These are phyloP conservation scores for Artemisia tridentata DNA, from an alignment of 129 eudicot genomes.

Conservation along the genomic window DNA sequence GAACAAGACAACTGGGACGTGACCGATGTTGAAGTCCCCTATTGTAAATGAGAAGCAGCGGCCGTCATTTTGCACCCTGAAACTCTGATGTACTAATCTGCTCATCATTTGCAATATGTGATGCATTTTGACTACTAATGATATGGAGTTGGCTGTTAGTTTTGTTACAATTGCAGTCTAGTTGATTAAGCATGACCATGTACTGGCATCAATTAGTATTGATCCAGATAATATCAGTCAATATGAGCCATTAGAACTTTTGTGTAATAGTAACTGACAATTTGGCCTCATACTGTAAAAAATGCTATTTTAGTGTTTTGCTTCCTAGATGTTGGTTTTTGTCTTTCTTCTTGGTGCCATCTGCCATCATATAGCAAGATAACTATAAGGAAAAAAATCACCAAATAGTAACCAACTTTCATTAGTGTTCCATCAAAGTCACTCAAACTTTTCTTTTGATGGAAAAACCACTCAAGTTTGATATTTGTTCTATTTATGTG, in stretches of 20 bases:
- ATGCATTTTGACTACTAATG: constrained; percentile 27
- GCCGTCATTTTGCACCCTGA: constrained; percentile 6
- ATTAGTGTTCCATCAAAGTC: too few relatives aligned
- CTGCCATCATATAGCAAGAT: neutral
- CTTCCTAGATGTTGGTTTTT: too few relatives aligned
- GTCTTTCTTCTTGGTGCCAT: neutral
- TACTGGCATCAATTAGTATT: constrained; percentile 1
- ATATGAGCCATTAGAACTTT: neutral
- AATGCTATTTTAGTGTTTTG: neutral
- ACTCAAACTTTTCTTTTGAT: too few relatives aligned
- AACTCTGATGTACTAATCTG: constrained; percentile 22
- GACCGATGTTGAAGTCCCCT: constrained; percentile 45
- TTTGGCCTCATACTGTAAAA: neutral
- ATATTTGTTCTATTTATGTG: too few relatives aligned
- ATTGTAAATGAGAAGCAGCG: constrained; percentile 26
- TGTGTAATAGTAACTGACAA: neutral
- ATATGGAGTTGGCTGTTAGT: constrained; percentile 6
- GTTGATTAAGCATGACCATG: neutral
- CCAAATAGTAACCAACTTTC: too few relatives aligned
- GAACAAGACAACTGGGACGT: constrained; percentile 62
- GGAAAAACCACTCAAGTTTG: too few relatives aligned
- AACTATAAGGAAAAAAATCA: too few relatives aligned
- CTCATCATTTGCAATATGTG: constrained; percentile 13
- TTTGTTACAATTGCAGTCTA: neutral
- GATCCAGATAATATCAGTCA: neutral